phyloP scores from a whole-genome alignment of 176 grass and related monocot genomes.

The Musa troglodytarum region DNA sequence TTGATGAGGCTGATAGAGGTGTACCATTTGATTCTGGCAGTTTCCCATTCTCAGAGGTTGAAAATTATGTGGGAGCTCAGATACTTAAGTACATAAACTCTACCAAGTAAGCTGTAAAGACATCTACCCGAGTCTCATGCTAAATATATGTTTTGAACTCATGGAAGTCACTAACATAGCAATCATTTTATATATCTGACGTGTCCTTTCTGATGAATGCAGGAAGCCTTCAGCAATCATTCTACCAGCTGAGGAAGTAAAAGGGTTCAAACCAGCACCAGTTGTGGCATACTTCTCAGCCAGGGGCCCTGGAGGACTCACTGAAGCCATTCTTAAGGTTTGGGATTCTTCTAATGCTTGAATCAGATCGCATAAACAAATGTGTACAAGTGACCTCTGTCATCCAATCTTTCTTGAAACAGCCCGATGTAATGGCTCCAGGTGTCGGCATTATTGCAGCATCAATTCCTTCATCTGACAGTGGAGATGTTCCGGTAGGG shows the following conservation, averaged over 20 bases:
- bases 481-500: conserved; percentile 35
- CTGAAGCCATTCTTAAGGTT: conserved; percentile 83
- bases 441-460: conserved; percentile 85
- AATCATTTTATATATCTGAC: neutral
- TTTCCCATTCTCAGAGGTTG: conserved; percentile 69
- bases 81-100: conserved; percentile 83
- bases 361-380: neutral
- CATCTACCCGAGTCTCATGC: neutral
- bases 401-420: neutral
- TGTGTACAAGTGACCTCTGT: neutral
- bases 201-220: neutral
- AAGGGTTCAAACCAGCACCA: conserved; percentile 67
- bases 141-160: neutral
- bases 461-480: conserved; percentile 50
- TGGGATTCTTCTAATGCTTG: neutral
- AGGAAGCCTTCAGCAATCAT: conserved; percentile 74
- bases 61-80: conserved; percentile 57
- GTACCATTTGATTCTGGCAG: conserved; percentile 65
- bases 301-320: conserved; percentile 66
- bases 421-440: conserved; percentile 96
- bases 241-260: conserved; percentile 48
- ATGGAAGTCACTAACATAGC: neutral
- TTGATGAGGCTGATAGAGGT: conserved; percentile 50
- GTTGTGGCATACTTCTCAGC: conserved; percentile 73
- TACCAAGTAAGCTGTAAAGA: conserved; percentile 46